A percentile compares a stretch with the other conserved stretches of the same genome.
Evolutionary conservation across 257 asterid species (phyloP).

Genomic region (Fraxinus cuspidata): DNA sequence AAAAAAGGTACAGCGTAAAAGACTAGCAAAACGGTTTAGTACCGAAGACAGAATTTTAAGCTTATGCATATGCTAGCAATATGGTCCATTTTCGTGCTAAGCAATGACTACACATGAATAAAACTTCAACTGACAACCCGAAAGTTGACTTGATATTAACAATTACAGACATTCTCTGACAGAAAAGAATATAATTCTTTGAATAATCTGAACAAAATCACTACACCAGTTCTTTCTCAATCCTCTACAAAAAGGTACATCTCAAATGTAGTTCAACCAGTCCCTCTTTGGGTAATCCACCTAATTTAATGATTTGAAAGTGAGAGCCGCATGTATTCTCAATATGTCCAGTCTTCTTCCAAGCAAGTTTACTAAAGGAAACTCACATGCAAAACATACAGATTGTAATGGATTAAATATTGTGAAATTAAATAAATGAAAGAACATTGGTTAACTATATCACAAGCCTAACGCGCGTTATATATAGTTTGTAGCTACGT

Average conservation of each 20-base stretch:
- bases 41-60: no score
- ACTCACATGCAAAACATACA: neutral
- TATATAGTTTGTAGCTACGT: no score
- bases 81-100: no score
- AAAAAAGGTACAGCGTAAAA: no score
- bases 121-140: neutral
- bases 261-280: neutral
- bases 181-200: neutral
- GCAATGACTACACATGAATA: neutral
- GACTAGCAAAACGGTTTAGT: no score
- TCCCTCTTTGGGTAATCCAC: neutral
- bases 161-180: neutral
- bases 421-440: neutral
- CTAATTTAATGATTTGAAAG: neutral
- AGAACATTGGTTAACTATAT: neutral
- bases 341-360: neutral
- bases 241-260: neutral
- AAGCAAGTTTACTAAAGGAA: neutral
- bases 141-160: neutral
- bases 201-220: neutral
- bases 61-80: no score
- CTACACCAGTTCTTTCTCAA: neutral
- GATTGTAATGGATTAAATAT: neutral
- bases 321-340: neutral
- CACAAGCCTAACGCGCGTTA: neutral